Conservation (phyloP, 192 early-diverging fungal species). For the Rhizoclosmatium globosum region DNA sequence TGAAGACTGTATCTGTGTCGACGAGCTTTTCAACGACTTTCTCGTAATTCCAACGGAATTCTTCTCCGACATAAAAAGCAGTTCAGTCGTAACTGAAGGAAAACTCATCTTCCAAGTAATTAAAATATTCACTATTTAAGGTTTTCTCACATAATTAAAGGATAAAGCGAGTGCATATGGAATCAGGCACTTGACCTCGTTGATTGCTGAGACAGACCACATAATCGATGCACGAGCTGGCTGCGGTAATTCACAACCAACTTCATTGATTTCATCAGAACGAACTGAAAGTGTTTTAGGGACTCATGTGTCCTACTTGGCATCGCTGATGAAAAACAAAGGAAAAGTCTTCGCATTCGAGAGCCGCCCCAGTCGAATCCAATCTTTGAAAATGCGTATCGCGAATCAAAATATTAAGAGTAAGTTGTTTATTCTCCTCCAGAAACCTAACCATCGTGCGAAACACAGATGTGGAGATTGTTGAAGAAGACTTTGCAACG, state of each 20-base stretch:
- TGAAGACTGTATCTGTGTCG: conserved; percentile 45
- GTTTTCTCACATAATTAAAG: conserved; percentile 12
- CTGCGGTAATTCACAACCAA: conserved; percentile 43
- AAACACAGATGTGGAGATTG: conserved; percentile 45
- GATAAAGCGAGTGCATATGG: conserved; percentile 60
- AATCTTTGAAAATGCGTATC: conserved; percentile 73
- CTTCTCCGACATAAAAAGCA: conserved; percentile 51
- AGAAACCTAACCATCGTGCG: conserved; percentile 5
- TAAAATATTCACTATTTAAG: neutral
- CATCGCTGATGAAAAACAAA: conserved; percentile 78
- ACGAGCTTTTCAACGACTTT: conserved; percentile 59
- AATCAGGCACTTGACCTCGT: conserved; percentile 43
- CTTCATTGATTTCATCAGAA: neutral
- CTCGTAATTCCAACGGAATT: conserved; percentile 49
- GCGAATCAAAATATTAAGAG: conserved; percentile 75
- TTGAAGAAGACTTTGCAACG: conserved; percentile 71
- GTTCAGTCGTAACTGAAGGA: conserved; percentile 47
- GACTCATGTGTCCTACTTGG: conserved; percentile 88
- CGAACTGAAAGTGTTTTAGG: conserved; percentile 53
- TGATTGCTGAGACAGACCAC: conserved; percentile 40
- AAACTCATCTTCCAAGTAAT: conserved; percentile 55
- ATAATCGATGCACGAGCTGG: conserved; percentile 59
- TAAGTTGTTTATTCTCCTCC: conserved; percentile 27
- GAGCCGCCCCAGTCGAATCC: conserved; percentile 73
- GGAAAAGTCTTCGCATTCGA: conserved; percentile 91